Conservation (phyloP, 202 grass and related monocot species). For the Panicum hallii region DNA sequence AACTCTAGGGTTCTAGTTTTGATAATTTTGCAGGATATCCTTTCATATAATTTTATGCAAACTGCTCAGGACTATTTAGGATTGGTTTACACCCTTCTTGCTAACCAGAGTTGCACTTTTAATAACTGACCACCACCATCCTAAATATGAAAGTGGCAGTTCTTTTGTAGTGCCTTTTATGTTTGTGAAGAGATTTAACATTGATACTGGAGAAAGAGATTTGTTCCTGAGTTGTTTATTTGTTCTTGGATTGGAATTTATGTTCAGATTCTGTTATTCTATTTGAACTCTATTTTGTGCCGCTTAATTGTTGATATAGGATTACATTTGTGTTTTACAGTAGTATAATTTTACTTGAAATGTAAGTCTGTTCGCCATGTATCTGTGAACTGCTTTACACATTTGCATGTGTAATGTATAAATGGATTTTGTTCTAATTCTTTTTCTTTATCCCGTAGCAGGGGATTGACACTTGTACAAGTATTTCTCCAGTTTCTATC, state of each 20-base stretch:
- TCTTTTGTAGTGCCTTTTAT: background rate
- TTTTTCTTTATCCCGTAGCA: slow-evolving; percentile 49
- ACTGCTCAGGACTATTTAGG: background rate
- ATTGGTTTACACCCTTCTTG: slow-evolving; percentile 7
- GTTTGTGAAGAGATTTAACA: slow-evolving; percentile 18
- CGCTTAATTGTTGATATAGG: background rate
- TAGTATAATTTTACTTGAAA: slow-evolving; percentile 4
- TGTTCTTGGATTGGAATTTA: slow-evolving; percentile 31
- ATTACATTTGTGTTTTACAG: slow-evolving; percentile 21
- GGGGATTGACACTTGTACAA: slow-evolving; percentile 45
- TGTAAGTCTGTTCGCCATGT: slow-evolving; percentile 6
- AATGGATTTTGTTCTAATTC: slow-evolving; percentile 36
- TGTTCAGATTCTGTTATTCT: slow-evolving; percentile 13
- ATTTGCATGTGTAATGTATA: slow-evolving; percentile 26
- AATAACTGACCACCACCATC: background rate
- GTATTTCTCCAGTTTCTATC: slow-evolving; percentile 42
- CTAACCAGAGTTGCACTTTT: background rate
- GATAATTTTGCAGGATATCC: slow-evolving; percentile 28
- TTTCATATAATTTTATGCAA: slow-evolving; percentile 11
- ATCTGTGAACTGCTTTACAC: slow-evolving; percentile 5
- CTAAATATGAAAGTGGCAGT: background rate
- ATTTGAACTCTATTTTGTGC: slow-evolving; percentile 35
- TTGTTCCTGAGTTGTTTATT: slow-evolving; percentile 8
- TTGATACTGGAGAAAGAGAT: slow-evolving; percentile 9
- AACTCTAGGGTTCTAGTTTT: slow-evolving; percentile 10